Conservation (phyloP, 352 stramenopile species). For the Globisporangium megalacanthum region DNA sequence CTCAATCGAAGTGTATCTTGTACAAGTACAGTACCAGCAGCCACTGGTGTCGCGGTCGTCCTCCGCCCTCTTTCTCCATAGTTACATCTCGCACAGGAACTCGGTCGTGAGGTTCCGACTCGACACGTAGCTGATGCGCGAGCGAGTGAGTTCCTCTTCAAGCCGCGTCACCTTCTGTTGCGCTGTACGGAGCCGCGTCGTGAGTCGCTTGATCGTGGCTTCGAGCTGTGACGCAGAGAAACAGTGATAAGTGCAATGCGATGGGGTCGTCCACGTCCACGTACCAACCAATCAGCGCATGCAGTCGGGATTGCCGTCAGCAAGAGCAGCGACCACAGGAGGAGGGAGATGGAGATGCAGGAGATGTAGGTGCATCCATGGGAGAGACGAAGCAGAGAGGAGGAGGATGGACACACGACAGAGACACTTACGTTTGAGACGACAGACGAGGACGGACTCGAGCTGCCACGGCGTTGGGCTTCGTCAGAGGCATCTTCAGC, state of each 20-base stretch:
- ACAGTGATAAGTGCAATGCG: conserved; percentile 1
- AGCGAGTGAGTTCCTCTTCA: conserved; percentile 52
- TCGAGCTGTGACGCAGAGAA: conserved; percentile 30
- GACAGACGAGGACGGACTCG: conserved; percentile 8
- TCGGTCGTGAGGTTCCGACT: conserved; percentile 47
- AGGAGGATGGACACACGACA: neutral
- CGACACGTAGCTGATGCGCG: conserved; percentile 36
- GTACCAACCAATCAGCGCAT: no score
- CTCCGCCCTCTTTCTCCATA: neutral
- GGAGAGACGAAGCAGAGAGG: conserved; percentile 6
- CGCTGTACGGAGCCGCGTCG: conserved; percentile 37
- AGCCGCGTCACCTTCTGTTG: conserved; percentile 51
- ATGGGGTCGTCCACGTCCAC: no score
- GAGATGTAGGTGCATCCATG: conserved; percentile 2
- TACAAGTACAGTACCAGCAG: no score
- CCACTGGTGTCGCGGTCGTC: neutral
- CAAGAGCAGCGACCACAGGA: no score
- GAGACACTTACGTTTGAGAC: conserved; percentile 20
- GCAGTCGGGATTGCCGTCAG: no score
- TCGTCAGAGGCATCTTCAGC: neutral
- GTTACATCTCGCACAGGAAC: conserved; percentile 66
- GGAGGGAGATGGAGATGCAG: conserved; percentile 12
- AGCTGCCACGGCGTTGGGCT: neutral
- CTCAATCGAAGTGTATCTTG: conserved; percentile 4
- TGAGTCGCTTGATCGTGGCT: conserved; percentile 52